Conservation (phyloP, 73 alveolate species). For the Paramecium bursaria region DNA sequence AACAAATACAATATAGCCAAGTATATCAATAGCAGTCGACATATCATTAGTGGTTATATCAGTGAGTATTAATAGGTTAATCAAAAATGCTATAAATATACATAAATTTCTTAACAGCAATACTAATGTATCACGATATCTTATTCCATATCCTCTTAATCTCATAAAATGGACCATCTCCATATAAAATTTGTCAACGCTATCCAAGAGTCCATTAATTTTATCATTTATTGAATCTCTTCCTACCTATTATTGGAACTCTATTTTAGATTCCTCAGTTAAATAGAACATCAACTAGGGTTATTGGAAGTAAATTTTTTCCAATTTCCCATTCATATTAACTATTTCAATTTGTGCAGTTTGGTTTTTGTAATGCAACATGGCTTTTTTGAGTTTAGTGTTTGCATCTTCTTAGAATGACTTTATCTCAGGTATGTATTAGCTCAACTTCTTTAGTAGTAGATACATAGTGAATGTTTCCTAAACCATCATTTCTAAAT, state of each 20-base stretch:
- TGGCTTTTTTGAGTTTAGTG: conserved; percentile 33
- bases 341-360: conserved; percentile 57
- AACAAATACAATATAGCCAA: conserved; percentile 5
- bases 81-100: conserved; percentile 1
- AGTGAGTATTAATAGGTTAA: conserved; percentile 14
- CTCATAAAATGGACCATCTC: conserved; percentile 64
- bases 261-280: conserved; percentile 31
- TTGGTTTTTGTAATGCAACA: conserved; percentile 24
- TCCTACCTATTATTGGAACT: conserved; percentile 26
- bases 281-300: conserved; percentile 41
- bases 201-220: conserved; percentile 48
- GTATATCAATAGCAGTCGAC: neutral
- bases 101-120: conserved; percentile 23
- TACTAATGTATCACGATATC: conserved; percentile 22
- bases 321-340: conserved; percentile 58
- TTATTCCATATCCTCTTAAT: conserved; percentile 15
- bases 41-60: neutral
- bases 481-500: conserved; percentile 32
- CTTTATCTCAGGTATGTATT: conserved; percentile 8
- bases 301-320: conserved; percentile 39
- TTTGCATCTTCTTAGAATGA: neutral
- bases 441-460: conserved; percentile 16
- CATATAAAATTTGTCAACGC: conserved; percentile 48
- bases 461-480: conserved; percentile 46
- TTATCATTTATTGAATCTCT: conserved; percentile 60